Conservation (phyloP, 176 grass and related monocot genomes). For the Raddia guianensis region DNA sequence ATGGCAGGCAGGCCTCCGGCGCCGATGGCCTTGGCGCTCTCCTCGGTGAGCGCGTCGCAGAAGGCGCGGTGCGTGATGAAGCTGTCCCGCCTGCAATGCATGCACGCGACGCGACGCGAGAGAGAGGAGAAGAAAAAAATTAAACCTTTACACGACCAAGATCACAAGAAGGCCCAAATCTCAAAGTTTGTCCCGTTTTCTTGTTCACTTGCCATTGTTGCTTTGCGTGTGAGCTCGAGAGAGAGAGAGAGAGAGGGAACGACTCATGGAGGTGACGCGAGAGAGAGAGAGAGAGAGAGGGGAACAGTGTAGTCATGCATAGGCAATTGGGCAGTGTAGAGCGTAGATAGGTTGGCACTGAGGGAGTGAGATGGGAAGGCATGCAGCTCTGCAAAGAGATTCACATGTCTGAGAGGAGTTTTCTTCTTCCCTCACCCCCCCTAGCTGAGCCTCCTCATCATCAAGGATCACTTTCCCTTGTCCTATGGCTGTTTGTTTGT, state of each 20-base stretch:
- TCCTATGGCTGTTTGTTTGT: conserved; percentile 38
- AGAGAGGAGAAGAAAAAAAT: neutral
- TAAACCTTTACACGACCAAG: conserved; percentile 8
- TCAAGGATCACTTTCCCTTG: conserved; percentile 27
- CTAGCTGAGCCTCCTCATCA: neutral
- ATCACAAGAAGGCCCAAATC: conserved; percentile 18
- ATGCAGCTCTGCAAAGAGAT: conserved; percentile 37
- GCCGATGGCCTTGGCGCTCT: conserved; percentile 72
- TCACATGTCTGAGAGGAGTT: conserved; percentile 37
- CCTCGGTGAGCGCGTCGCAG: conserved; percentile 95
- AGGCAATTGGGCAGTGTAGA: conserved; percentile 26
- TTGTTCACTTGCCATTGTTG: conserved; percentile 32
- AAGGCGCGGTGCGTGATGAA: conserved; percentile 99
- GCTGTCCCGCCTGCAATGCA: conserved; percentile 84
- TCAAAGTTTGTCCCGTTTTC: conserved; percentile 18
- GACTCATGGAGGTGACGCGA: conserved; percentile 23
- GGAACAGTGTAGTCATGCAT: neutral
- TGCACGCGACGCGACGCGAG: neutral
- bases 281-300: neutral
- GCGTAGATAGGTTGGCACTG: neutral
- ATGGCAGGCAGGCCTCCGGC: conserved; percentile 42
- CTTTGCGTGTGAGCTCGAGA: conserved; percentile 15
- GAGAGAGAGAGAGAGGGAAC: neutral
- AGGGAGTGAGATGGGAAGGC: conserved; percentile 41
- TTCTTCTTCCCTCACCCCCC: neutral